Evolutionary conservation across 2,329 filamentous ascomycete genomes (phyloP), one percentile per base, ranked within the genome.

Genomic region (Fusarium nematophilum): DNA sequence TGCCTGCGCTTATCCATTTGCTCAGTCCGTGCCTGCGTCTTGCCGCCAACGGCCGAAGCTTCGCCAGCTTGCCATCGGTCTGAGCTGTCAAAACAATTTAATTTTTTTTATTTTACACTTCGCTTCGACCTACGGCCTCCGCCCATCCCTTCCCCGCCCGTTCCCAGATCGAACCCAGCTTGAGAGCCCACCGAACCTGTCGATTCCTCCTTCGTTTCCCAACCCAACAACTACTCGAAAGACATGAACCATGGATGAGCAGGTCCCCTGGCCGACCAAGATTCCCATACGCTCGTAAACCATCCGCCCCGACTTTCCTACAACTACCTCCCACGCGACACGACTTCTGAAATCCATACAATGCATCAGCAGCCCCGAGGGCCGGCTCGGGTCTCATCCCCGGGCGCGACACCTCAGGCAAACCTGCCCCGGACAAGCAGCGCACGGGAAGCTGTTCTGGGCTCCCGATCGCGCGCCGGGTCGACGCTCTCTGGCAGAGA

Each of bases 281-380:
- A 69, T 65, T 54, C 67, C 66, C 60, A 69, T 70, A 62, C 68
- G 62, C 57, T 64, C 62, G 57, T 73, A 66, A 73, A 66, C 66
- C 59, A 53, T 51, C 30, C 46, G 27, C 56, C 46, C 53, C 54
- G 50, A 54, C 21, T 21, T 39, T 38, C 54, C 39, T 51, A 36
- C 52, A 34, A 34, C 50, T 33, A 45, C 43, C 40, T 33, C 49
- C 43, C 44, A 45, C 49, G 53, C 42, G 37, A 47, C 48, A 59
- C 49, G 37, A 42, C 15, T 39, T 31, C 26, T 25, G n/a, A 34
- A 17, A 54, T 30, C 36, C 21, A 21, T 60, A 67, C 42, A 45
- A 97, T 97, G 93, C 93, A 97, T 85, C 93, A 96, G 79, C 91
- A 93, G 78, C 89, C 91, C 68, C 88, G 93, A 69, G 85, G 88